These are phyloP conservation scores for Pseudogymnoascus sp. DNA, from an alignment of 2,329 filamentous ascomycete genomes.

Conservation along the genomic window DNA sequence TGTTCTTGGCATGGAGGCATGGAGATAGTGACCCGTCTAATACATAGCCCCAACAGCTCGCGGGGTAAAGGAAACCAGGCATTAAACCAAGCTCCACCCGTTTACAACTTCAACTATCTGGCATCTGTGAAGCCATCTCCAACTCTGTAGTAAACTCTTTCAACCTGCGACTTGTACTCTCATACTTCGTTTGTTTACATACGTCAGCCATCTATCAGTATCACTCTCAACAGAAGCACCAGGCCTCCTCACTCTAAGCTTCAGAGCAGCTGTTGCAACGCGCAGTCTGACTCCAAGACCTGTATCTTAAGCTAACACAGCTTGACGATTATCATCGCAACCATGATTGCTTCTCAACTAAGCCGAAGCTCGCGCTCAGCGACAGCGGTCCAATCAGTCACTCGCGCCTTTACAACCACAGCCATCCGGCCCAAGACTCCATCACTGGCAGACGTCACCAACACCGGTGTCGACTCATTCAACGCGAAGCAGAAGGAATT, in stretches of 20 bases:
- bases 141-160: neutral
- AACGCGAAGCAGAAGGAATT: slow-evolving; percentile 78
- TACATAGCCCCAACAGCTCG: slow-evolving; percentile 3
- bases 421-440: slow-evolving; percentile 46
- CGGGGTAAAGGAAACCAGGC: neutral
- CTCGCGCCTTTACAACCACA: slow-evolving; percentile 47
- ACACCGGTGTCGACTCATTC: slow-evolving; percentile 66
- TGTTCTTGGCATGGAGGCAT: slow-evolving; percentile 4
- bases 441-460: slow-evolving; percentile 77
- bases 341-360: slow-evolving; percentile 25
- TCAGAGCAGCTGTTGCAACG: neutral
- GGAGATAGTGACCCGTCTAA: neutral
- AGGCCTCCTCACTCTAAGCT: neutral
- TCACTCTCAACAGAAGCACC: neutral
- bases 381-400: neutral
- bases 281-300: neutral
- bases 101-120: neutral
- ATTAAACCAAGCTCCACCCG: neutral
- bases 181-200: neutral
- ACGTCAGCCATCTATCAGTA: neutral
- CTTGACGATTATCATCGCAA: slow-evolving; percentile 11
- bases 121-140: neutral
- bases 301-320: slow-evolving; percentile 15
- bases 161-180: neutral
- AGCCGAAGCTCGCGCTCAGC: slow-evolving; percentile 18